A percentile compares a stretch with the other conserved stretches of the same genome.
These are phyloP conservation scores for Pythium phragmiticola DNA, from an alignment of 352 stramenopile species.

Conservation along the genomic window DNA sequence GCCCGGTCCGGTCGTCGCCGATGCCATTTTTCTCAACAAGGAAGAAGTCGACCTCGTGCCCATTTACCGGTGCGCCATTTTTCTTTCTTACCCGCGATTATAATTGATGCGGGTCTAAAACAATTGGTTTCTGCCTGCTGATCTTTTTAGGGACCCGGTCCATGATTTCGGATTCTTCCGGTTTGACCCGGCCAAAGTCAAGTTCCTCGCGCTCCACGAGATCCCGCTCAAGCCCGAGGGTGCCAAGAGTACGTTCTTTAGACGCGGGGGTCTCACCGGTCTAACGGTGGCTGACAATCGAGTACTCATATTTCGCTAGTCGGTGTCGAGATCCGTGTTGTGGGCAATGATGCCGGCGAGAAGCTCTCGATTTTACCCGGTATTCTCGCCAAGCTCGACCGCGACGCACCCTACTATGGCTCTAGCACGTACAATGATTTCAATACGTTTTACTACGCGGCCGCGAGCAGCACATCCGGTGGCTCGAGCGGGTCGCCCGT, in stretches of 20 bases:
- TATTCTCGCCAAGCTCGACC: conserved; percentile 90
- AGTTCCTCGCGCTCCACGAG: conserved; percentile 84
- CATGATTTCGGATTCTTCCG: conserved; percentile 93
- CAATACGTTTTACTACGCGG: conserved; percentile 92
- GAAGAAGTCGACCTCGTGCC: conserved; percentile 90
- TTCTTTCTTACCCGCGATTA: background rate
- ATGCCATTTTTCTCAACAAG: conserved; percentile 94
- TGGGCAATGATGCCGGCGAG: conserved; percentile 92
- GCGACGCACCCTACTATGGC: conserved; percentile 87
- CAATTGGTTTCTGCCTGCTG: background rate
- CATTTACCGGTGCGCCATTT: conserved; percentile 68
- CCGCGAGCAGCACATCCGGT: conserved; percentile 84
- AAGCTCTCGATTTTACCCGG: conserved; percentile 90
- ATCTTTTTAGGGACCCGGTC: conserved; percentile 71
- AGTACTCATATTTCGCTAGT: conserved; percentile 36
- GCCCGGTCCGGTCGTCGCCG: conserved; percentile 80
- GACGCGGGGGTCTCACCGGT: background rate
- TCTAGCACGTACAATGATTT: conserved; percentile 90
- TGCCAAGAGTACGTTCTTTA: conserved; percentile 55
- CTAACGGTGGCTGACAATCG: background rate
- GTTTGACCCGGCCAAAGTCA: conserved; percentile 88
- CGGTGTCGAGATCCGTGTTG: conserved; percentile 89
- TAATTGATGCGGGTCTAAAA: background rate
- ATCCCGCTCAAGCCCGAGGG: conserved; percentile 85
- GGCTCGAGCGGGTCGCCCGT: conserved; percentile 89